phyloP scores from a whole-genome alignment of 805 yeast species.

The Metschnikowia proteae region DNA sequence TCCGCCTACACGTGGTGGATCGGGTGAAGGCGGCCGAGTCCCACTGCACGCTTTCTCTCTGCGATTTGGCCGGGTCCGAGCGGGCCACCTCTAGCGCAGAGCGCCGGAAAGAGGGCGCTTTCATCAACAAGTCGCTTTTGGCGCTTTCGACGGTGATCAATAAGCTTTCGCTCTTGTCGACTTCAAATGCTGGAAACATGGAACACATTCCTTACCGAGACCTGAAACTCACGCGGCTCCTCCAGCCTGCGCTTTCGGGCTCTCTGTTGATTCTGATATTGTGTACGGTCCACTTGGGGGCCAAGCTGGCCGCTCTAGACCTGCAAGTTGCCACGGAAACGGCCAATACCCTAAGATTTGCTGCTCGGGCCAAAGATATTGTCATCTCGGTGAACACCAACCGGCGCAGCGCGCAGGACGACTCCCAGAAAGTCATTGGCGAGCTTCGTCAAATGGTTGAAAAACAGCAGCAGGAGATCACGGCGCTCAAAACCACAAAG shows the following conservation, averaged over 20 bases:
- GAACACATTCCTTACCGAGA: slow-evolving; percentile 91
- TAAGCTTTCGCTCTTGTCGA: slow-evolving; percentile 48
- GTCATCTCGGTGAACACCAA: slow-evolving; percentile 60
- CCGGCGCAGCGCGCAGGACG: slow-evolving; percentile 30
- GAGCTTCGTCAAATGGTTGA: slow-evolving; percentile 59
- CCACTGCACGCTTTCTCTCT: slow-evolving; percentile 68
- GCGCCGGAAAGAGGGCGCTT: slow-evolving; percentile 90
- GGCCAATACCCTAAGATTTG: slow-evolving; percentile 82
- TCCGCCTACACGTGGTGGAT: slow-evolving; percentile 51
- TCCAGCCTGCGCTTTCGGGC: slow-evolving; percentile 92
- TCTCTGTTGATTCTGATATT: slow-evolving; percentile 77
- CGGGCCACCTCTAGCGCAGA: slow-evolving; percentile 64
- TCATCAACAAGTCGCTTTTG: slow-evolving; percentile 82
- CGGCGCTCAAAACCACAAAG: slow-evolving; percentile 24
- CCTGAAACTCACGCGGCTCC: slow-evolving; percentile 80
- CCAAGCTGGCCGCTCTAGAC: slow-evolving; percentile 19
- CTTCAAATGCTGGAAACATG: slow-evolving; percentile 21
- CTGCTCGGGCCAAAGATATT: slow-evolving; percentile 88
- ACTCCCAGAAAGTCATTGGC: slow-evolving; percentile 48
- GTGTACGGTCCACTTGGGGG: slow-evolving; percentile 77
- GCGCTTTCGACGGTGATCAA: slow-evolving; percentile 93
- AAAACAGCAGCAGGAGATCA: slow-evolving; percentile 53
- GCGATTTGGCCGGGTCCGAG: slow-evolving; percentile 98
- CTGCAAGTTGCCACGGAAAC: slow-evolving; percentile 68
- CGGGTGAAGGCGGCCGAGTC: slow-evolving; percentile 35